phyloP scores from a whole-genome alignment of 192 early-diverging fungal species.

The Geranomyces variabilis region DNA sequence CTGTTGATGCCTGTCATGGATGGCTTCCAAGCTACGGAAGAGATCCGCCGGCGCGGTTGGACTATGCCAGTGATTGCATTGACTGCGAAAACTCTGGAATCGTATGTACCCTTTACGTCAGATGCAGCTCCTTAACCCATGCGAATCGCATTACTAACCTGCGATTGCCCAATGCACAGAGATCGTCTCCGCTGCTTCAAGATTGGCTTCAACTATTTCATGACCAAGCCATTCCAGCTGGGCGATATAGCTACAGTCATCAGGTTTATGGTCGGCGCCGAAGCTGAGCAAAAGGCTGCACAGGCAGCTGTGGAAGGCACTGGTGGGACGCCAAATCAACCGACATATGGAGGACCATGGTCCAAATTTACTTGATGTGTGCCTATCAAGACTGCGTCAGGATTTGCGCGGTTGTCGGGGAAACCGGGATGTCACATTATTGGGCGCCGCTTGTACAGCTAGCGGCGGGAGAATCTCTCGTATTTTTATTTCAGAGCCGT shows the following conservation, averaged over 20 bases:
- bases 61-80: constrained; percentile 41
- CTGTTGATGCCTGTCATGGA: constrained; percentile 46
- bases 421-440: no score
- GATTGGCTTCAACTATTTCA: constrained; percentile 40
- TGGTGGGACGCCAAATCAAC: constrained; percentile 4
- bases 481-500: no score
- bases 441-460: no score
- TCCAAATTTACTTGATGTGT: constrained; percentile 28
- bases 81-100: constrained; percentile 42
- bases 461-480: no score
- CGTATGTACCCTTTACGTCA: constrained; percentile 12
- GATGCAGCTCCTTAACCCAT: neutral
- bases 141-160: neutral
- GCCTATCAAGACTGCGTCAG: no score
- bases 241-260: constrained; percentile 37
- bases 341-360: constrained; percentile 29
- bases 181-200: constrained; percentile 42
- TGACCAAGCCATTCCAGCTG: constrained; percentile 43
- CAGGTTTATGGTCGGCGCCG: constrained; percentile 37
- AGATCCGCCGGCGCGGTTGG: constrained; percentile 34
- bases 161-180: constrained; percentile 2
- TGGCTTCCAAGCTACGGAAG: constrained; percentile 38
- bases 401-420: no score
- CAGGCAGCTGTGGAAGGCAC: constrained; percentile 5
- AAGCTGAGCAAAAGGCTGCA: constrained; percentile 25